A percentile compares a stretch with the other conserved stretches of the same genome.
Conservation (phyloP, 164 flowering plant genomes). For the Aristolochia californica region DNA sequence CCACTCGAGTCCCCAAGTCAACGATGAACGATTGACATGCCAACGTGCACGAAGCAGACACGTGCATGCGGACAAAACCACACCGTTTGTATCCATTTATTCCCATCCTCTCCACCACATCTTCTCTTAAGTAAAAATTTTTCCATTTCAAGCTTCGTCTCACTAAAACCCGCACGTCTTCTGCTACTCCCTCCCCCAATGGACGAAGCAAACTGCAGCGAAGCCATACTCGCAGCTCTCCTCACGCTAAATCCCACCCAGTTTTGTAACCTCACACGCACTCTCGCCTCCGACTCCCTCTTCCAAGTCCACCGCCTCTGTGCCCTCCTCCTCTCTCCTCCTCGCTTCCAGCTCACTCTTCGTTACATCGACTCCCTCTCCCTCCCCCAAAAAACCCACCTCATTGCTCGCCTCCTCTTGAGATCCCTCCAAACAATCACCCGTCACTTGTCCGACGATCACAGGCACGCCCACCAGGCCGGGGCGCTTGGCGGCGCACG, state of each 20-base stretch:
- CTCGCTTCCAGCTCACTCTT: conserved; percentile 51
- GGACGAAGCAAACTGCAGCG: neutral
- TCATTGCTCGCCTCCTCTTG: conserved; percentile 61
- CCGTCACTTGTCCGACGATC: conserved; percentile 11
- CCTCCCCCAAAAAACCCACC: conserved; percentile 49
- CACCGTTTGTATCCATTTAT: too few species aligned
- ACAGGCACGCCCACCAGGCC: too few species aligned
- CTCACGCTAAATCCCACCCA: conserved; percentile 38
- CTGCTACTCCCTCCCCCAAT: too few species aligned
- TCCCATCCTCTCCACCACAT: too few species aligned
- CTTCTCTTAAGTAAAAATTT: too few species aligned
- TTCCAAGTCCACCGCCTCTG: conserved; percentile 51
- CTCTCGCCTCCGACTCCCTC: conserved; percentile 33
- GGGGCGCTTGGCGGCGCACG: conserved; percentile 16
- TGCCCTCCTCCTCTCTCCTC: conserved; percentile 49
- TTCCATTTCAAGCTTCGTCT: too few species aligned
- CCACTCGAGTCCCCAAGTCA: too few species aligned
- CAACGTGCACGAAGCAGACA: too few species aligned
- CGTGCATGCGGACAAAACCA: too few species aligned
- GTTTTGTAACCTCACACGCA: conserved; percentile 32
- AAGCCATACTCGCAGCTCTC: conserved; percentile 46
- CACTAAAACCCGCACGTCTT: too few species aligned
- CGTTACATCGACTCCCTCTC: conserved; percentile 65
- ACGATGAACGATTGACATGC: too few species aligned
- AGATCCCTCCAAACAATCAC: conserved; percentile 42